Evolutionary conservation across 1,284 basidiomycete species (phyloP), one percentile per base, ranked within the genome.

Genomic region (Pseudozyma hubeiensis): DNA sequence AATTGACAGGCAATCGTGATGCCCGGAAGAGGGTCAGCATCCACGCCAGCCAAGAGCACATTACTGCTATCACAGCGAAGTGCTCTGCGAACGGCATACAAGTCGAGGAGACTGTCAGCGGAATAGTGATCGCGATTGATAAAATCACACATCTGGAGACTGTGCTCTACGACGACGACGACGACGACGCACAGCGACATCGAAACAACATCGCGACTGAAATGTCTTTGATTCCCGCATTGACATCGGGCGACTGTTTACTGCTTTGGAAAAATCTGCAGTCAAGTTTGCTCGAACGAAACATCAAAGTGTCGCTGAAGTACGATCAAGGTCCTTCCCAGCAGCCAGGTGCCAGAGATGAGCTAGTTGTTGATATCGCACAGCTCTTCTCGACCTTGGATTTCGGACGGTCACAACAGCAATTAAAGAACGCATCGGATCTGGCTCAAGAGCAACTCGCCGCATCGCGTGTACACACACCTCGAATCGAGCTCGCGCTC

Each of bases 381-480:
- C 34, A 46, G 6, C 53, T 63, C 14, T 40, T 63, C 16, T 7
- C 40, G n/a, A 4, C 29, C 1, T 40, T 51, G 5, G 62, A 69
- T 31, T n/a, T n/a, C 19, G 66, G 66, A 3, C 59, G 62, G 52
- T 65, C 71, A 4, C 19, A 24, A 3, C 3, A 13, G 10, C 58
- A 66, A 9, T 52, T 66, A 29, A n/a, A 63, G 8, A n/a, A n/a
- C 1, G 24, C 34, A 7, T 29, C 66, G 34, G 41, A 57, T 4
- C 31, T 47, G 11, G 7, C 60, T 16, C 54, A 33, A 14, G 30
- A 52, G 16, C 49, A 63, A 4, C 29, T 54, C 24, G 46, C 52
- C 13, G 30, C 33, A 0, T 59, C 71, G 41, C 45, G 52, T n/a
- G 14, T 69, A 19, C 56, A 69, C 24, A 43, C 53, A 13, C 49